Evolutionary conservation across 371 early-diverging fungal genomes (phyloP).

Genomic region (Parasitella parasitica): DNA sequence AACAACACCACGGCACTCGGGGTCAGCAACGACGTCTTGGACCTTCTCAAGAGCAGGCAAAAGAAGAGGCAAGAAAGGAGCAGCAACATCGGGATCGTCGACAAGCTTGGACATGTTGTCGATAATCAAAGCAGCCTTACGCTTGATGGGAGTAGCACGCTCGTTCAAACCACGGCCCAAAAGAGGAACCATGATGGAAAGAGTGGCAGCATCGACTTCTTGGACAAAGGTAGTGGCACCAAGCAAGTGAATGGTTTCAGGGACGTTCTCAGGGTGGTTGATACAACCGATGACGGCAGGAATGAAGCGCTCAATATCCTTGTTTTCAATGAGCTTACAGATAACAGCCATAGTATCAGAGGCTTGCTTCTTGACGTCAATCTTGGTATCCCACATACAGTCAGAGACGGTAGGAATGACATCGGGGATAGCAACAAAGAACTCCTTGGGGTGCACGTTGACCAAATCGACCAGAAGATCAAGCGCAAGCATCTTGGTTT

Average conservation of each 20-base stretch:
- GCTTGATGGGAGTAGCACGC: constrained; percentile 62
- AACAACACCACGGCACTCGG: constrained; percentile 73
- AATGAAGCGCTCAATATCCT: constrained; percentile 65
- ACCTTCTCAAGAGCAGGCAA: constrained; percentile 75
- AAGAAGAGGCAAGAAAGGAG: constrained; percentile 78
- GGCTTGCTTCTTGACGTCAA: constrained; percentile 56
- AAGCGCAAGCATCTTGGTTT: constrained; percentile 67
- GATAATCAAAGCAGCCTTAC: constrained; percentile 81
- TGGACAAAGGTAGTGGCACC: constrained; percentile 75
- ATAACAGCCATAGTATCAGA: constrained; percentile 53
- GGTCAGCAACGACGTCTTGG: constrained; percentile 75
- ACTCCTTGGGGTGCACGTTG: constrained; percentile 56
- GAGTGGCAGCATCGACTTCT: constrained; percentile 75
- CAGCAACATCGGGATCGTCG: constrained; percentile 74
- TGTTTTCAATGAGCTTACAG: constrained; percentile 59
- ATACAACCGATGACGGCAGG: constrained; percentile 63
- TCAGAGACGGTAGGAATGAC: constrained; percentile 73
- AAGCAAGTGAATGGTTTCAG: constrained; percentile 64
- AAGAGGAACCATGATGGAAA: constrained; percentile 81
- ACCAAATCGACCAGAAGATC: constrained; percentile 40
- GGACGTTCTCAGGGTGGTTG: constrained; percentile 65
- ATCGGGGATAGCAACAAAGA: constrained; percentile 62
- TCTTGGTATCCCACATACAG: constrained; percentile 73
- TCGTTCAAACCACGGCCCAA: constrained; percentile 73
- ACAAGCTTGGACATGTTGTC: constrained; percentile 87